A percentile compares a stretch with the other conserved stretches of the same genome.
These are phyloP conservation scores for Fremontodendron californicum DNA, from an alignment of 345 rosid species.

Conservation along the genomic window DNA sequence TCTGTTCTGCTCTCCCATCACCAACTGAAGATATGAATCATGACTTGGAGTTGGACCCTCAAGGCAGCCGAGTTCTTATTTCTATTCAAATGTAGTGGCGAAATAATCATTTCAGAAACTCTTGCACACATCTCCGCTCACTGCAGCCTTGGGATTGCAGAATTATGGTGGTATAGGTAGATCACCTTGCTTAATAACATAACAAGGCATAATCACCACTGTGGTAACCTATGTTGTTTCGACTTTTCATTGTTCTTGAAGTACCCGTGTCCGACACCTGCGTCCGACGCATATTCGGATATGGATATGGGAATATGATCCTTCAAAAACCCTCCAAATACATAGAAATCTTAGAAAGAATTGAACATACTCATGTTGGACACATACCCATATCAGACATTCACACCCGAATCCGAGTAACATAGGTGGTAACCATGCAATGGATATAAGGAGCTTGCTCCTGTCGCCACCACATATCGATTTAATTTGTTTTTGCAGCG, in stretches of 20 bases:
- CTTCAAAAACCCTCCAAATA: too few relatives aligned
- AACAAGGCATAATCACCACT: background rate
- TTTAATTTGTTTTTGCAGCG: conserved; percentile 44
- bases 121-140: background rate
- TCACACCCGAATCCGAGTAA: too few relatives aligned
- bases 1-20: background rate
- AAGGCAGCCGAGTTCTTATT: background rate
- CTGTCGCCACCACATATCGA: background rate
- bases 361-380: too few relatives aligned
- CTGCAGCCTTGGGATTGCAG: background rate
- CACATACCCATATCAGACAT: too few relatives aligned
- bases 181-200: background rate
- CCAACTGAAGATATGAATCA: background rate
- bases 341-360: too few relatives aligned
- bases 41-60: background rate
- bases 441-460: background rate
- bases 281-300: too few relatives aligned
- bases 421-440: background rate
- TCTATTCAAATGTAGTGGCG: background rate
- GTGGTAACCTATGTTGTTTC: too few relatives aligned
- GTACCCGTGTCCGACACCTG: too few relatives aligned
- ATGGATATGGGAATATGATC: too few relatives aligned
- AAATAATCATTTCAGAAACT: background rate
- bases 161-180: background rate
- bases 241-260: too few relatives aligned